These are phyloP conservation scores for Tolypocladium tropicale DNA, from an alignment of 2,329 filamentous ascomycete genomes.

Conservation along the genomic window DNA sequence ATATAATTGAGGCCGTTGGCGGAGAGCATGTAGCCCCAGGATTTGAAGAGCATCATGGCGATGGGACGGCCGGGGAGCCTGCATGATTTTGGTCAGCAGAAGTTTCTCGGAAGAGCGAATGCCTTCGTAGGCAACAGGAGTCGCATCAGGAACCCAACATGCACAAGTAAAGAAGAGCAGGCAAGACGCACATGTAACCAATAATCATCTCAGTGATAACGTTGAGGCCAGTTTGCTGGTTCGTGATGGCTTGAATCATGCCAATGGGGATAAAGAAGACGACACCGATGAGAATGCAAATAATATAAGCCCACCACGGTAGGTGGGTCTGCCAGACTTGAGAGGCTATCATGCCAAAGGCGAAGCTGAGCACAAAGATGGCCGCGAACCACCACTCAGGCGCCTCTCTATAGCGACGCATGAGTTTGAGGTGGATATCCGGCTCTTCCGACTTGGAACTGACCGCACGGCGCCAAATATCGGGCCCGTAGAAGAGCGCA, in stretches of 20 bases:
- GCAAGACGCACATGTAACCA: constrained; percentile 26
- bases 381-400: constrained; percentile 45
- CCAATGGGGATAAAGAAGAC: constrained; percentile 29
- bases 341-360: constrained; percentile 25
- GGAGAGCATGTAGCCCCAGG: constrained; percentile 31
- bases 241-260: constrained; percentile 34
- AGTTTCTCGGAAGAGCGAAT: neutral
- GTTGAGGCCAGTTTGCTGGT: constrained; percentile 33
- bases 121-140: too few species aligned
- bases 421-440: constrained; percentile 42
- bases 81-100: neutral
- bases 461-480: constrained; percentile 24
- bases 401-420: constrained; percentile 42
- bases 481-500: constrained; percentile 38
- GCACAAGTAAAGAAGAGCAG: neutral
- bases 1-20: constrained; percentile 33
- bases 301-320: constrained; percentile 29
- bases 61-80: constrained; percentile 29
- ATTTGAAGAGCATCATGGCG: constrained; percentile 39
- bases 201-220: constrained; percentile 36
- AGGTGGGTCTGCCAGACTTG: constrained; percentile 26
- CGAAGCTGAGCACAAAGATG: constrained; percentile 35
- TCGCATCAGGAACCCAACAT: neutral
- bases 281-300: constrained; percentile 25
- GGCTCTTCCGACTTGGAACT: constrained; percentile 15